These are phyloP conservation scores for Volvox reticuliferus DNA, from an alignment of 139 green algal species.

Conservation along the genomic window DNA sequence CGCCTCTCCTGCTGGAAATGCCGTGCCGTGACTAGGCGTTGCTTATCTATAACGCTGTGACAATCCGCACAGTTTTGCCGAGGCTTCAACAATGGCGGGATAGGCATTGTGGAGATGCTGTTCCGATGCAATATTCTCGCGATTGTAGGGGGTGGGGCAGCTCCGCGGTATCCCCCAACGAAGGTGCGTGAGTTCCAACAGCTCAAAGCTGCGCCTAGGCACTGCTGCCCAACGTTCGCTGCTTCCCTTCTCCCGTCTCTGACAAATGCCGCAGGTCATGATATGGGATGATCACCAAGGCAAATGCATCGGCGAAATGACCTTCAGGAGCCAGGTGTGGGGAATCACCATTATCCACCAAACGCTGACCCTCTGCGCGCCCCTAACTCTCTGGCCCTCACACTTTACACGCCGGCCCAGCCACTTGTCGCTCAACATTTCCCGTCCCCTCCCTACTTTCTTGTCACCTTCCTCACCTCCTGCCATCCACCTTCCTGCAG, in stretches of 20 bases:
- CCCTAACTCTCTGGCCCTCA: too few relatives aligned
- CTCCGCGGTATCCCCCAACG: slow-evolving; percentile 86
- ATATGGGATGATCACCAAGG: slow-evolving; percentile 98
- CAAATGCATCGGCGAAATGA: slow-evolving; percentile 95
- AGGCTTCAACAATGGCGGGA: slow-evolving; percentile 83
- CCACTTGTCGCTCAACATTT: too few relatives aligned
- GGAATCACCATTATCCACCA: background rate
- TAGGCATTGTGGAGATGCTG: slow-evolving; percentile 95
- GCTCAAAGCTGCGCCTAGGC: background rate
- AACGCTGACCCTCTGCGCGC: background rate
- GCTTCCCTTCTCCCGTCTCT: background rate
- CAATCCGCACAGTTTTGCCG: slow-evolving; percentile 81
- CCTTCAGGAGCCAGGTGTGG: slow-evolving; percentile 88
- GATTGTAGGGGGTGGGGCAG: slow-evolving; percentile 90
- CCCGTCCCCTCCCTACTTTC: too few relatives aligned
- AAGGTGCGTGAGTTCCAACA: slow-evolving; percentile 71
- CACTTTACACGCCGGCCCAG: too few relatives aligned
- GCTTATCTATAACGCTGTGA: background rate
- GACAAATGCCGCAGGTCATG: slow-evolving; percentile 84
- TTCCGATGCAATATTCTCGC: slow-evolving; percentile 98
- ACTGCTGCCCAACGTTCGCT: background rate
- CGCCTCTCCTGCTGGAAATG: background rate
- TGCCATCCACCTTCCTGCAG: slow-evolving; percentile 54
- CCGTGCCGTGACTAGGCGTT: background rate
- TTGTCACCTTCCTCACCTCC: background rate